phyloP scores from a whole-genome alignment of 192 early-diverging fungal genomes.

The Entomortierella chlamydospora region DNA sequence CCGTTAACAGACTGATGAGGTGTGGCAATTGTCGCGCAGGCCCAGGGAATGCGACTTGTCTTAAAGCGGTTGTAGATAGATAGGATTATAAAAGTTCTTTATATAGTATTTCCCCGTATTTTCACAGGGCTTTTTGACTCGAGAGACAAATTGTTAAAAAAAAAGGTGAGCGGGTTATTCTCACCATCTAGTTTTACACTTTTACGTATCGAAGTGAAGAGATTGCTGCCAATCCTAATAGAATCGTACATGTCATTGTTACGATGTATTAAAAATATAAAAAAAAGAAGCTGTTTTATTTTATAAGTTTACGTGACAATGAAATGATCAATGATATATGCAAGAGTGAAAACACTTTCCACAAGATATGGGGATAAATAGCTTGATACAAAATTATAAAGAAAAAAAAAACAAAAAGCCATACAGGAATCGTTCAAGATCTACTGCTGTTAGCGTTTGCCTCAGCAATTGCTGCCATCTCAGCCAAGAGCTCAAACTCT shows the following conservation, averaged over 20 bases:
- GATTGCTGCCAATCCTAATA: constrained; percentile 9
- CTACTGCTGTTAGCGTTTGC: constrained; percentile 18
- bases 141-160: no score
- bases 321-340: neutral
- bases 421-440: neutral
- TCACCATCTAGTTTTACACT: no score
- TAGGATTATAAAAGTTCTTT: no score
- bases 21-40: no score
- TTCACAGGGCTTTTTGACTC: no score
- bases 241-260: neutral
- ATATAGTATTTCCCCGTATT: no score
- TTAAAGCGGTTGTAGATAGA: no score
- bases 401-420: neutral
- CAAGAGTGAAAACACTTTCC: constrained; percentile 6
- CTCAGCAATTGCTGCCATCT: constrained; percentile 34
- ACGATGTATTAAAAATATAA: no score
- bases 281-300: neutral
- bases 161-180: no score
- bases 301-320: neutral
- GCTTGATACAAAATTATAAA: neutral
- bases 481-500: constrained; percentile 78
- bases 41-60: no score
- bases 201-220: no score
- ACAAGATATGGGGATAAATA: neutral
- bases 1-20: no score